Percentiles rank a stretch among this genome's conserved stretches.
Conservation (phyloP, 176 grass and related monocot genomes). For the Musa troglodytarum region DNA sequence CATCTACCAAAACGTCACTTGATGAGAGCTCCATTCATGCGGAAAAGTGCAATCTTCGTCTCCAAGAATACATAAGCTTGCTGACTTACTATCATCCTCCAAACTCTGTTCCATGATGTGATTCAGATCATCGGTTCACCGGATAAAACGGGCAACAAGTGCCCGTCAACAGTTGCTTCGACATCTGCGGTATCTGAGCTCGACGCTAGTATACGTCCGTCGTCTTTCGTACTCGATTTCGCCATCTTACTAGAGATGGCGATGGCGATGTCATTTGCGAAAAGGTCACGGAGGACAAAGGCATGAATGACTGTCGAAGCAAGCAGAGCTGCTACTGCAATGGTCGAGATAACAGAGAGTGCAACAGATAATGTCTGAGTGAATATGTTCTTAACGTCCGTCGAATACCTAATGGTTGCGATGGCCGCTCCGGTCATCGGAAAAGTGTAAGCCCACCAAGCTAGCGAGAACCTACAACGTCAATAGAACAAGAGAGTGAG, state of each 20-base stretch:
- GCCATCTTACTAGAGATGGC: constrained; percentile 42
- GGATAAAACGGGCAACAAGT: too few species aligned
- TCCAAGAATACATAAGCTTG: too few species aligned
- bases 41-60: too few species aligned
- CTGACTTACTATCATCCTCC: too few species aligned
- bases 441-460: constrained; percentile 98
- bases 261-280: constrained; percentile 97
- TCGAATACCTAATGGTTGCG: constrained; percentile 66
- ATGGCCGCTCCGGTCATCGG: constrained; percentile 83
- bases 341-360: constrained; percentile 42
- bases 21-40: too few species aligned
- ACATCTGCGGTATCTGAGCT: constrained; percentile 17
- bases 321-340: constrained; percentile 43
- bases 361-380: constrained; percentile 54
- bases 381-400: constrained; percentile 65
- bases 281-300: constrained; percentile 56
- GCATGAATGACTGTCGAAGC: constrained; percentile 71
- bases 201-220: background rate
- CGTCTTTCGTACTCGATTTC: background rate
- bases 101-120: too few species aligned
- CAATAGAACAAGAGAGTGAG: background rate
- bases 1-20: too few species aligned
- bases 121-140: too few species aligned
- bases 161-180: background rate
- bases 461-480: constrained; percentile 54